Evolutionary conservation across 148 eudicot genomes (phyloP), one percentile per base, ranked within the genome.

Genomic region (Rhododendron ovatum): DNA sequence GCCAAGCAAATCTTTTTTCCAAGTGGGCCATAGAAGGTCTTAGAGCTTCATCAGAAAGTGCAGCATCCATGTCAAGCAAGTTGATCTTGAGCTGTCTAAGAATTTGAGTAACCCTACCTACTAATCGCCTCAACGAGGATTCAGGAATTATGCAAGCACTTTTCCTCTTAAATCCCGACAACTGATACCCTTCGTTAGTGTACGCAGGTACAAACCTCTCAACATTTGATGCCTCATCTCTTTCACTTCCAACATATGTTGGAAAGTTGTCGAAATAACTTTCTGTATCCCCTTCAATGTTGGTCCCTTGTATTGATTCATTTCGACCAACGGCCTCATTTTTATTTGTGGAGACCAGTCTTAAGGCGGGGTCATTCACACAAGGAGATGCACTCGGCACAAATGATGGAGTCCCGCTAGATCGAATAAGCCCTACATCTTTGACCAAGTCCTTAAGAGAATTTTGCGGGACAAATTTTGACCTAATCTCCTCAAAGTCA

Each of bases 31-130:
- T 87, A 28, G 93, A 92, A 12, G 61, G 84, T 83, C 91, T 92
- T 20, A 92, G 61, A 86, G 94, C 91, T 82, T 90, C 93, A 86
- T 85, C 88, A 11, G 92, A 92, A 65, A 92, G 88, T 33, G 94
- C 93, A 84, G 91, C 90, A 57, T 91, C 93, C 86, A 91, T 90
- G 83, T 92, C 94, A 50, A 92, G 94, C 88, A 92, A 86, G 78
- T 83, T 91, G 63, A 91, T 89, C 84, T 91, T 91, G 12, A 92
- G 93, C 83, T 84, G 86, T 55, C 89, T 50, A 24, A 92, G 69
- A 87, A 92, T 85, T 45, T 84, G 89, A 85, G 82, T 83, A 74
- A 82, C 89, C 83, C 88, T 77, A n/a, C 92, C 92, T 1, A 45
- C 89, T 80, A 91, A 80, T 50, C 90, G 90, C 78, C 85, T 85